These are phyloP conservation scores for Smittium mucronatum DNA, from an alignment of 371 early-diverging fungal genomes.

Conservation along the genomic window DNA sequence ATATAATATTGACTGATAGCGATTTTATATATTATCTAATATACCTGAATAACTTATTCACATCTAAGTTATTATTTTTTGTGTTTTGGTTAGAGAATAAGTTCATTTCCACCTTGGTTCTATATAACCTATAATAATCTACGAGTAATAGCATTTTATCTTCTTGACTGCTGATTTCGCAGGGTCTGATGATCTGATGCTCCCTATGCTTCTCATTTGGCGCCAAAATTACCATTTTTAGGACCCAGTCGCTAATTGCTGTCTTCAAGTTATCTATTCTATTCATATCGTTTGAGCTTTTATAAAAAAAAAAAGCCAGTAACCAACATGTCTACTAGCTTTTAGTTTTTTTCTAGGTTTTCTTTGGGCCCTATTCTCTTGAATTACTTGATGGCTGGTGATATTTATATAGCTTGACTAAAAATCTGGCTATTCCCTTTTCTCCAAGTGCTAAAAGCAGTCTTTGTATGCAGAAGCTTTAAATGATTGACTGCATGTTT, in stretches of 20 bases:
- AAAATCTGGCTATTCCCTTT: background rate
- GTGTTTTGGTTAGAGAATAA: background rate
- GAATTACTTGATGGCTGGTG: background rate
- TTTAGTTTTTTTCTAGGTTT: background rate
- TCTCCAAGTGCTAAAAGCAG: background rate
- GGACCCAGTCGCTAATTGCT: background rate
- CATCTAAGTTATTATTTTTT: background rate
- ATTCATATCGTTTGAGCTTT: background rate
- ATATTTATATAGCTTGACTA: background rate
- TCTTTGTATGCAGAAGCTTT: background rate
- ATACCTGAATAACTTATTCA: background rate
- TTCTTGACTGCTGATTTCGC: background rate
- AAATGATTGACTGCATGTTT: background rate
- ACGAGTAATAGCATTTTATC: background rate
- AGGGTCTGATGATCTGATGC: background rate
- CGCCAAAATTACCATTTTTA: background rate
- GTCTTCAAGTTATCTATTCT: background rate
- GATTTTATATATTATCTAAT: background rate
- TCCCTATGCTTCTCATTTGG: background rate
- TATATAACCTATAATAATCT: background rate
- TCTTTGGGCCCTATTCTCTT: background rate
- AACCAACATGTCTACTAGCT: background rate
- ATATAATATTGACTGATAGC: background rate
- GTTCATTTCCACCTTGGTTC: background rate
- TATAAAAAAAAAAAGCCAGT: background rate